phyloP scores from a whole-genome alignment of 1,139 yeast genomes.

The Sugiyamaella pinicola region DNA sequence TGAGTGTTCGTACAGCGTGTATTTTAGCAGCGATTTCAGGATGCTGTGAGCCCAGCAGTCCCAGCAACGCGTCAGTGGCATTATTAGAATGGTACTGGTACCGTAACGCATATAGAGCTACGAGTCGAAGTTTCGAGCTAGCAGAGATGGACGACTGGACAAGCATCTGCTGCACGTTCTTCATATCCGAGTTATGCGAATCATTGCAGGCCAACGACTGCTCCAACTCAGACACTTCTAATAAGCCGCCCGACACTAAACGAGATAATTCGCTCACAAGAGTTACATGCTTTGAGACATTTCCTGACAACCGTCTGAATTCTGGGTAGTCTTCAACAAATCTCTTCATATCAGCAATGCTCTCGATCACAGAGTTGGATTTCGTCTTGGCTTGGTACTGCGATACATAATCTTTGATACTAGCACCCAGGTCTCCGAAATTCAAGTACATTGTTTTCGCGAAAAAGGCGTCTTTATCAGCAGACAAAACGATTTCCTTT shows the following conservation, averaged over 20 bases:
- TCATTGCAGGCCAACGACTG: constrained; percentile 78
- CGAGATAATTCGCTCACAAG: constrained; percentile 80
- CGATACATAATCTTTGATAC: constrained; percentile 81
- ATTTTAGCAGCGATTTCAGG: constrained; percentile 27
- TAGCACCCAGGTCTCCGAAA: constrained; percentile 92
- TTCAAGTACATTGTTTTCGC: constrained; percentile 80
- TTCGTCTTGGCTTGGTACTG: constrained; percentile 81
- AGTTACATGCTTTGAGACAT: constrained; percentile 92
- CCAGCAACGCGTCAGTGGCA: constrained; percentile 46
- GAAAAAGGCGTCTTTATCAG: constrained; percentile 75
- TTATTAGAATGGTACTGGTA: constrained; percentile 55
- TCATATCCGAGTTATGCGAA: constrained; percentile 53
- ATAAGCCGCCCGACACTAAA: constrained; percentile 64
- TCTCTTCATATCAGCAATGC: constrained; percentile 84
- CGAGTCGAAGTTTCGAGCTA: constrained; percentile 57
- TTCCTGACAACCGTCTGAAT: constrained; percentile 80
- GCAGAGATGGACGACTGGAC: constrained; percentile 37
- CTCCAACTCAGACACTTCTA: constrained; percentile 89
- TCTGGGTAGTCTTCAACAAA: constrained; percentile 93
- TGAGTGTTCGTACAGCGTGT: constrained; percentile 33
- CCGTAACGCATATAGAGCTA: constrained; percentile 71
- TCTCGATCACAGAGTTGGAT: constrained; percentile 66
- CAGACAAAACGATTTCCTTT: constrained; percentile 61
- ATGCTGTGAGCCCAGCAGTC: constrained; percentile 44
- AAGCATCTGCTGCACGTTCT: constrained; percentile 51